Evolutionary conservation across 345 rosid species (phyloP).

Genomic region (Rhizophora apiculata): DNA sequence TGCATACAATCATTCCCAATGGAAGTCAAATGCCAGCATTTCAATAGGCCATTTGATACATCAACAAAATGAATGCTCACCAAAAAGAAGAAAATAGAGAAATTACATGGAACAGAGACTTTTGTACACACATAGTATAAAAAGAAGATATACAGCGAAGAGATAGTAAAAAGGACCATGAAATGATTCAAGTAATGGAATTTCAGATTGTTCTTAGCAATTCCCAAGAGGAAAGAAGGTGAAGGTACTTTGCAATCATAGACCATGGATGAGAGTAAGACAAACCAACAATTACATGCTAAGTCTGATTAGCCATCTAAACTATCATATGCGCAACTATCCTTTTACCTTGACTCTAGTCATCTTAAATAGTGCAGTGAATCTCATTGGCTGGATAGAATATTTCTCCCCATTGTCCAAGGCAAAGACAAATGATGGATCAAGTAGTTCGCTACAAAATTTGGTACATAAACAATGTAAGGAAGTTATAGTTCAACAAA

Average conservation of each 20-base stretch:
- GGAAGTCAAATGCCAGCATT: background rate
- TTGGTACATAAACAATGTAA: constrained; percentile 20
- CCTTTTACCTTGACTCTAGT: constrained; percentile 83
- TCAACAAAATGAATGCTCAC: no score
- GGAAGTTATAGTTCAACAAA: constrained; percentile 24
- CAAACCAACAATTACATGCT: background rate
- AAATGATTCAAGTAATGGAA: background rate
- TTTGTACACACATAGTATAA: no score
- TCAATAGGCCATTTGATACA: no score
- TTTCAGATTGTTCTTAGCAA: background rate
- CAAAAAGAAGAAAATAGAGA: no score
- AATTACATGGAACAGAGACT: no score
- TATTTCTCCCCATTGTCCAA: constrained; percentile 89
- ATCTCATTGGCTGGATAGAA: constrained; percentile 86
- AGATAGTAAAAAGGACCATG: background rate
- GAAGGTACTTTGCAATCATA: background rate
- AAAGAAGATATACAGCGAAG: background rate
- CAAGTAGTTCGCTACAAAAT: constrained; percentile 78
- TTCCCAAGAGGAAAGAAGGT: background rate
- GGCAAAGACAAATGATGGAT: constrained; percentile 94
- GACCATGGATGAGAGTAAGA: background rate
- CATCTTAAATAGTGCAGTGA: constrained; percentile 75
- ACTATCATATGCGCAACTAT: background rate
- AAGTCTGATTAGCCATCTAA: background rate
- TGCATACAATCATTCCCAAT: background rate